These are phyloP conservation scores for Coemansia sp. DNA, from an alignment of 192 early-diverging fungal species.

Conservation along the genomic window DNA sequence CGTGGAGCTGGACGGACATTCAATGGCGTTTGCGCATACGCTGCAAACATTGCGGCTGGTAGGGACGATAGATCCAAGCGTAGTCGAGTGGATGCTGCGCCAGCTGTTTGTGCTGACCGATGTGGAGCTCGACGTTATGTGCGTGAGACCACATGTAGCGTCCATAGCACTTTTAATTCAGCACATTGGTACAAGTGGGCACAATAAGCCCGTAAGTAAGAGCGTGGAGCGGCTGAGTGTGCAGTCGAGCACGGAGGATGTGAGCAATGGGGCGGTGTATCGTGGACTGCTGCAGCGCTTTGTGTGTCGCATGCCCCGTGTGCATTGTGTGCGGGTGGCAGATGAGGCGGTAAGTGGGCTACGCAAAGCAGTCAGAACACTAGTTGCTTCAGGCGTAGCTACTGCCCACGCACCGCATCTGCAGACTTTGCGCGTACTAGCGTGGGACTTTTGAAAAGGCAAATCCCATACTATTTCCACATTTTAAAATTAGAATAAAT, in stretches of 20 bases:
- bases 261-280: neutral
- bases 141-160: neutral
- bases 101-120: neutral
- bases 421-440: neutral
- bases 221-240: no score
- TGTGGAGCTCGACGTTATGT: neutral
- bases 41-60: neutral
- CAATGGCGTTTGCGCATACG: neutral
- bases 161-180: slow-evolving; percentile 15
- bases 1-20: neutral
- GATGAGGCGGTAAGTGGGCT: neutral
- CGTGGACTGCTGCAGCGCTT: neutral
- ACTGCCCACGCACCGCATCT: neutral
- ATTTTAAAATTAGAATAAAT: no score
- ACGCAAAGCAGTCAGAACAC: slow-evolving; percentile 9
- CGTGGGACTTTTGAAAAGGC: neutral
- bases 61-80: neutral
- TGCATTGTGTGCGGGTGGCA: neutral
- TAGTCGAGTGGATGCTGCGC: neutral
- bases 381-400: neutral
- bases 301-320: slow-evolving; percentile 8
- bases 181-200: neutral
- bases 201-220: neutral
- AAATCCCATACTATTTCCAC: no score
- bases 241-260: no score